phyloP scores from a whole-genome alignment of 2,329 filamentous ascomycete species.

The Colletotrichum spinosum region DNA sequence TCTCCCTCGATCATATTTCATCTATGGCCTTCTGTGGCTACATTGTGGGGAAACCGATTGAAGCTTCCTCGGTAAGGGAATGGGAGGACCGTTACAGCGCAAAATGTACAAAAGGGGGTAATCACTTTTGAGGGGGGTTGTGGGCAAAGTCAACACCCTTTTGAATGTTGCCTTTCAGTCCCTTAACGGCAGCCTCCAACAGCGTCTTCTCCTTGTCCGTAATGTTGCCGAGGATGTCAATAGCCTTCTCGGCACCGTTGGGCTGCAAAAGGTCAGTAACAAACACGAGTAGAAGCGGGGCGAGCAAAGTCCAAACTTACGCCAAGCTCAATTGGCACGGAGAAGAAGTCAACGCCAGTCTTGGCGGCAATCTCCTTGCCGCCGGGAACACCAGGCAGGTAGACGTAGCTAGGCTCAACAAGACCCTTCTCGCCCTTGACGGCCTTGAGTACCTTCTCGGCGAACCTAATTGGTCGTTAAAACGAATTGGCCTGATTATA shows the following conservation, averaged over 20 bases:
- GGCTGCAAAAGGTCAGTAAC: slow-evolving; percentile 63
- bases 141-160: slow-evolving; percentile 93
- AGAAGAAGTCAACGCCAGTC: slow-evolving; percentile 93
- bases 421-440: slow-evolving; percentile 90
- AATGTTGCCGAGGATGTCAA: slow-evolving; percentile 80
- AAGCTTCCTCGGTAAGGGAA: slow-evolving; percentile 21
- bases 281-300: background rate
- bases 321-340: slow-evolving; percentile 93
- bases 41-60: slow-evolving; percentile 26
- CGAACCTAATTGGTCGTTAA: slow-evolving; percentile 71
- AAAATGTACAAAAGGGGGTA: slow-evolving; percentile 45
- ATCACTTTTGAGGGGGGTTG: slow-evolving; percentile 91
- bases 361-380: slow-evolving; percentile 88
- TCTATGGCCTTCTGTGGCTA: slow-evolving; percentile 40
- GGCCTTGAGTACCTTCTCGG: slow-evolving; percentile 93
- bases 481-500: slow-evolving; percentile 35
- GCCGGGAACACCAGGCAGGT: slow-evolving; percentile 89
- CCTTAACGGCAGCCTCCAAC: slow-evolving; percentile 78
- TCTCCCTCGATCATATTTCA: slow-evolving; percentile 38
- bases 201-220: slow-evolving; percentile 92
- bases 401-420: slow-evolving; percentile 94
- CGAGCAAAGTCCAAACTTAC: slow-evolving; percentile 66
- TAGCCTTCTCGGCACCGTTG: slow-evolving; percentile 86
- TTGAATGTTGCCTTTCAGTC: slow-evolving; percentile 90
- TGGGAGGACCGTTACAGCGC: slow-evolving; percentile 13